phyloP scores from a whole-genome alignment of 139 green algal species.

The Bryopsis sp. region DNA sequence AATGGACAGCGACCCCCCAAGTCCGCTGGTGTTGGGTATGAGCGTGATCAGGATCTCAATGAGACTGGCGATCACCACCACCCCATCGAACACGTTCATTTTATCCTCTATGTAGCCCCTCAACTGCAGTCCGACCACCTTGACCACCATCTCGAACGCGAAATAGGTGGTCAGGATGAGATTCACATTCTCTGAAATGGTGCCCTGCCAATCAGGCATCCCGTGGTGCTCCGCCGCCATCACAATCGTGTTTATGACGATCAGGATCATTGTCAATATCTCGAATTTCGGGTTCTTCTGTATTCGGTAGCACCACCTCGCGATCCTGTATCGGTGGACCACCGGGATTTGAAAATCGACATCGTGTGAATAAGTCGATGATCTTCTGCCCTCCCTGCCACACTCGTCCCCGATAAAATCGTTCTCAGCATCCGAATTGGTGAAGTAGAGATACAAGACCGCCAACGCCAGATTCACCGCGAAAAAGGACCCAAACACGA shows the following conservation, averaged over 20 bases:
- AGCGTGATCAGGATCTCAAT: slow-evolving; percentile 40
- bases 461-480: slow-evolving; percentile 62
- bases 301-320: not conserved
- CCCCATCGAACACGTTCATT: slow-evolving; percentile 56
- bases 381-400: not conserved
- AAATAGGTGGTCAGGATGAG: slow-evolving; percentile 44
- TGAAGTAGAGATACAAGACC: slow-evolving; percentile 44
- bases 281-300: slow-evolving; percentile 23
- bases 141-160: slow-evolving; percentile 49
- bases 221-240: slow-evolving; percentile 40
- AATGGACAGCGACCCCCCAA: slow-evolving; percentile 39
- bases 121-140: slow-evolving; percentile 41
- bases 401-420: not conserved
- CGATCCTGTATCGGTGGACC: not conserved
- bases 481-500: slow-evolving; percentile 69
- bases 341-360: slow-evolving; percentile 5
- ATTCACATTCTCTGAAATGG: slow-evolving; percentile 34
- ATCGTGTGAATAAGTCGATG: not conserved
- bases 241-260: slow-evolving; percentile 42
- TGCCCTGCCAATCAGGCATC: slow-evolving; percentile 25
- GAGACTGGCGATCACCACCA: slow-evolving; percentile 42
- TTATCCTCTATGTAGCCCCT: slow-evolving; percentile 39
- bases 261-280: slow-evolving; percentile 26
- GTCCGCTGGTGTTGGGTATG: slow-evolving; percentile 7
- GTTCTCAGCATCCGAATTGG: not conserved